Percentiles rank a stretch among this genome's conserved stretches.
phyloP scores from a whole-genome alignment of 805 yeast species.

The Lachancea lanzarotensis region DNA sequence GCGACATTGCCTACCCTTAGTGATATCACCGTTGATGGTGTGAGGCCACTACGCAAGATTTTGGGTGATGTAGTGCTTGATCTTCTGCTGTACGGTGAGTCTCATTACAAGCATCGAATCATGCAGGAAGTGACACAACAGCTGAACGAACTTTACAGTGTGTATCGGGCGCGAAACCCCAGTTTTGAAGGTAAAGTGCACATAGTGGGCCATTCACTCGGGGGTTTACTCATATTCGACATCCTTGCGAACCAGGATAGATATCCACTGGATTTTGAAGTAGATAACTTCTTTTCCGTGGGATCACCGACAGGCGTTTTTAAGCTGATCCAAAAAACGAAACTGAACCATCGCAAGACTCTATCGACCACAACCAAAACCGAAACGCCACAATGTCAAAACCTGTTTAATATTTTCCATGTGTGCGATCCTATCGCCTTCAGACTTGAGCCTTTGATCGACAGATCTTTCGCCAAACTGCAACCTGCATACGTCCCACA shows the following conservation, averaged over 20 bases:
- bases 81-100: slow-evolving; percentile 72
- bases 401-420: slow-evolving; percentile 77
- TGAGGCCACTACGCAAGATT: slow-evolving; percentile 66
- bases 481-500: slow-evolving; percentile 26
- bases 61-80: slow-evolving; percentile 86
- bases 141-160: slow-evolving; percentile 54
- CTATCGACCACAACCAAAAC: slow-evolving; percentile 10
- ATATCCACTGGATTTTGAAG: slow-evolving; percentile 54
- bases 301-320: slow-evolving; percentile 92
- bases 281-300: slow-evolving; percentile 66
- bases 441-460: slow-evolving; percentile 77
- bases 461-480: slow-evolving; percentile 17
- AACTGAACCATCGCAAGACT: slow-evolving; percentile 35
- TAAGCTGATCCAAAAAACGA: slow-evolving; percentile 60
- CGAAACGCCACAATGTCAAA: slow-evolving; percentile 49
- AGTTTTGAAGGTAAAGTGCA: slow-evolving; percentile 75
- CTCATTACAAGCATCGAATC: slow-evolving; percentile 56
- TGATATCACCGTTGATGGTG: slow-evolving; percentile 72
- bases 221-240: slow-evolving; percentile 80
- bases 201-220: slow-evolving; percentile 85
- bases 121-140: slow-evolving; percentile 53
- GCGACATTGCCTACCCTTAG: slow-evolving; percentile 52
- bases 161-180: slow-evolving; percentile 60
- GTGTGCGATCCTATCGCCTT: slow-evolving; percentile 91
- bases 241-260: slow-evolving; percentile 48